Base-by-base conservation (phyloP, 2,329 filamentous ascomycete species). In the Allantophomopsis cytisporea region DNA sequence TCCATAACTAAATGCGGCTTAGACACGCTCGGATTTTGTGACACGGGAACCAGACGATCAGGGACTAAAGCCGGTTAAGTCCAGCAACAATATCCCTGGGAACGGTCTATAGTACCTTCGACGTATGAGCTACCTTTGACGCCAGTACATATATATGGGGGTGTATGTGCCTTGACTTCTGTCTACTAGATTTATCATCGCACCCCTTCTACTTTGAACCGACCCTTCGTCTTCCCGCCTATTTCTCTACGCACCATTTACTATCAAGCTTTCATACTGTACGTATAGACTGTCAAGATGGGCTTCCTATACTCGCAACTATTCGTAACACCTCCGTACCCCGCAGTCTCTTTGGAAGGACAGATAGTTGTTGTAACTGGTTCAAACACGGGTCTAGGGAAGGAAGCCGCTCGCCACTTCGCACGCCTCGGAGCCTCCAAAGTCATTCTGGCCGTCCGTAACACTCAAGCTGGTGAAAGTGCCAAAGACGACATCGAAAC, bases 371-470 rank as follows among this genome's bases (percentile, higher is more conserved):
- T 66, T 21, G 54, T 67, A 36, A 66, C 63, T 0, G 64, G 63
- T 15, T 52, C 61, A 36, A 66, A 61, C 41, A 48, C 50, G 10
- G 64, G 63, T 3, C 51, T 67, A 0, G 63, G 63, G 1, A 49
- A 60, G 1, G 62, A 61, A 41, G 53, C 60, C 0, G 52, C 55
- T 11, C 50, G 50, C 1, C 57, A 64, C 31, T 49, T 64, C 2
- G 49, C 60, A 7, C 41, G 39, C 0, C 56, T 63, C 3, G 55
- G 58, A 2, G 44, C 58, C 1, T 47, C 47, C 1, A 57, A 50
- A 5, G 46, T 69, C 1, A 59, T 69, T 16, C 51, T 69, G 30
- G 65, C 54, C 4, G 61, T 64, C 2, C 56, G 65, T 14, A 53
- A 48, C 35, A 40, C 51, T 1, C 48, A 52, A 4, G 60, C 60